Evolutionary conservation across 495 filamentous ascomycete genomes (phyloP), one percentile per base, ranked within the genome.

Genomic region (Talaromyces proteolyticus): DNA sequence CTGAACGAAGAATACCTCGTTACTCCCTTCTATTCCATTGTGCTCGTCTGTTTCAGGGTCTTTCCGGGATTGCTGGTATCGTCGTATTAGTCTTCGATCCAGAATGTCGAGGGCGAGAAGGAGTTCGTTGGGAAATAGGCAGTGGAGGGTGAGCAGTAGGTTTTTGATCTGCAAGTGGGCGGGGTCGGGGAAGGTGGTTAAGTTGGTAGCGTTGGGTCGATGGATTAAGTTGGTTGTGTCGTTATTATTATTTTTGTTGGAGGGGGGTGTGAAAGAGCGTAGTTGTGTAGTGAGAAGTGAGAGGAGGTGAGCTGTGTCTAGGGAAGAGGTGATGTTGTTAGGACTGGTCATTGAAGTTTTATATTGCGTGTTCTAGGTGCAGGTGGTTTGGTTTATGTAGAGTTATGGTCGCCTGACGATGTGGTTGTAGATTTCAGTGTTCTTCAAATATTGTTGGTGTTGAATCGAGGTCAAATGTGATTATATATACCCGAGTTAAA

Each of bases 91-190:
- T 6, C 74, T 63, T 8, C 90, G 75, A 58, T 96, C 91, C 4
- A 96, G 74, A 1, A 95, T 74, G 57, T 95, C 89, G 2, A 96
- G 75, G 0, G 89, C 88, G 3, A 87, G 86, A 0, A 95, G 79
- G 17, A 82, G 58, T 20, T 74, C 73, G 49, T 72, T 73, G 1
- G 78, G 77, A 39, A 80, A 73, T 3, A 82, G 61, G 41, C 69
- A 77, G 60, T 81, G 78, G 14, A 82, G 65, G 8, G 76, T 77
- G 23, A 79, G 53, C 50, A 82, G 57, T 16, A 77, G 40, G 23
- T 70, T 63, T 50, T 73, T 77, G 2, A 61, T 51, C 44, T 54
- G 53, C n/a, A n/a, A n/a, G n/a, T n/a, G n/a, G n/a, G n/a, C n/a
- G n/a, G n/a, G n/a, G n/a, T n/a, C n/a, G n/a, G n/a, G n/a, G n/a